Evolutionary conservation across 1,284 basidiomycete species (phyloP).

Genomic region (Jaminaea rosea): DNA sequence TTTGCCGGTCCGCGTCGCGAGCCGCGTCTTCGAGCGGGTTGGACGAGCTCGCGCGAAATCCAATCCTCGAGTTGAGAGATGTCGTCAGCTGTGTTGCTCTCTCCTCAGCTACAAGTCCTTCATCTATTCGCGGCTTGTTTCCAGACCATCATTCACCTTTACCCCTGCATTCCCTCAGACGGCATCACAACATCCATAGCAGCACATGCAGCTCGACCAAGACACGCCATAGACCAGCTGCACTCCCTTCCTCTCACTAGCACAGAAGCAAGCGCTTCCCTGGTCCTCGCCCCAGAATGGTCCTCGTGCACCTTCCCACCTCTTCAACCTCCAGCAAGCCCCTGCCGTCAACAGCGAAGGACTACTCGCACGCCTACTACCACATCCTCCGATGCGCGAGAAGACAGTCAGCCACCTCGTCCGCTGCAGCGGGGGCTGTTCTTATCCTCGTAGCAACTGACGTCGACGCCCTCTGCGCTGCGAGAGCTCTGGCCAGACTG

Average conservation of each 20-base stretch:
- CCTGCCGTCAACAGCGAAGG: constrained; percentile 3
- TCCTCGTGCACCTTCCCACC: neutral
- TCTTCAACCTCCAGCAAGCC: neutral
- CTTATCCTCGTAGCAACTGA: constrained; percentile 78
- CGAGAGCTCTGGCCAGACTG: constrained; percentile 76
- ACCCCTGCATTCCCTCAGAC: no score
- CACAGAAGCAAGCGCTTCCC: neutral
- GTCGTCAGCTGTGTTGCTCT: no score
- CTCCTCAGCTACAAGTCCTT: no score
- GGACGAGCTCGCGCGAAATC: no score
- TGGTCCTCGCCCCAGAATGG: neutral
- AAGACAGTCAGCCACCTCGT: constrained; percentile 14
- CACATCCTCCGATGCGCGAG: constrained; percentile 17
- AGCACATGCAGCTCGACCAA: neutral
- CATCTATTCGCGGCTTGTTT: no score
- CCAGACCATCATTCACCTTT: no score
- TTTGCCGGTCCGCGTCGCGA: no score
- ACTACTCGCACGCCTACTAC: constrained; percentile 37
- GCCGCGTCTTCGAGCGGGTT: no score
- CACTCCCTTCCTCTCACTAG: neutral
- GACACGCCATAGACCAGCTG: no score
- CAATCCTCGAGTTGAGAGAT: no score
- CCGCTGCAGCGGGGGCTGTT: constrained; percentile 49
- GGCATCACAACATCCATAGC: neutral
- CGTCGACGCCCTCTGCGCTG: constrained; percentile 80